phyloP scores from a whole-genome alignment of 1,284 basidiomycete genomes.

The Lentinula novae-zelandiae region DNA sequence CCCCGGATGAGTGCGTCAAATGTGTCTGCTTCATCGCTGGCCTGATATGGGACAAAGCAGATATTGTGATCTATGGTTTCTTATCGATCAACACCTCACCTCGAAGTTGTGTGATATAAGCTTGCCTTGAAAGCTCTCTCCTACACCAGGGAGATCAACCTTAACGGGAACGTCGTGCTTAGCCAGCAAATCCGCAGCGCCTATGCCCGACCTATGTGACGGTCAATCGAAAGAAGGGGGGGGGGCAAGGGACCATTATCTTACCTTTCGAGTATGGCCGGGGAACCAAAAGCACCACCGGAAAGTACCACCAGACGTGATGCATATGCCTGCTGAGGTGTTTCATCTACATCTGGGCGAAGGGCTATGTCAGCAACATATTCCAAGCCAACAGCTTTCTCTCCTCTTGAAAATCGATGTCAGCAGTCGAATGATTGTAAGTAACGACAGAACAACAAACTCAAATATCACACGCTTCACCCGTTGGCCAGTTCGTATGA shows the following conservation, averaged over 20 bases:
- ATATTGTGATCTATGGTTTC: conserved; percentile 9
- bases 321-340: conserved; percentile 18
- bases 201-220: conserved; percentile 30
- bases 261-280: conserved; percentile 34
- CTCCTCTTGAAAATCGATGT: conserved; percentile 23
- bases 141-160: conserved; percentile 44
- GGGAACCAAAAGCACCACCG: conserved; percentile 41
- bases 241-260: neutral
- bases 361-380: conserved; percentile 20
- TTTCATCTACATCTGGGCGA: neutral
- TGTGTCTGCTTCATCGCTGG: conserved; percentile 13
- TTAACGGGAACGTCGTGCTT: conserved; percentile 26
- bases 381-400: conserved; percentile 37
- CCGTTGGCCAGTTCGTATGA: neutral
- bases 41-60: conserved; percentile 11
- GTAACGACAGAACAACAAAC: neutral
- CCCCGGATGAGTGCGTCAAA: conserved; percentile 11
- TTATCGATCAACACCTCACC: neutral
- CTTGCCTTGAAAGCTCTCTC: conserved; percentile 41
- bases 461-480: conserved; percentile 10
- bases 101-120: neutral
- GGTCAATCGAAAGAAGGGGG: no score
- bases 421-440: neutral
- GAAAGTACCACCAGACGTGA: conserved; percentile 36
- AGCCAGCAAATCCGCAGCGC: conserved; percentile 28